These are phyloP conservation scores for Monilinia vaccinii-corymbosi DNA, from an alignment of 2,329 filamentous ascomycete species.

Conservation along the genomic window DNA sequence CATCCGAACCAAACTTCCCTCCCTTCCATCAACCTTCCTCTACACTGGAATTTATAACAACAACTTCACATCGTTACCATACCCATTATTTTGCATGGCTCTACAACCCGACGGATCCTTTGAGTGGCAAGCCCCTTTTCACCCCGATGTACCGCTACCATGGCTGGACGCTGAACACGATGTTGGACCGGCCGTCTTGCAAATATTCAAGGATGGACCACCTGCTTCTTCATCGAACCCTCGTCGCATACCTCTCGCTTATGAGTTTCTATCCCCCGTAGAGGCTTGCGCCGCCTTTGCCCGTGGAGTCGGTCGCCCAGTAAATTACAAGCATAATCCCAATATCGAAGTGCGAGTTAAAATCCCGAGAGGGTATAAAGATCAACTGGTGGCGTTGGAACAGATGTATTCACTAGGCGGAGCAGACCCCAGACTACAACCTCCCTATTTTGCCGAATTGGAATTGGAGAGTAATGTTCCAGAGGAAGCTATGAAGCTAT, in stretches of 20 bases:
- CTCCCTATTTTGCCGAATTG: slow-evolving; percentile 53
- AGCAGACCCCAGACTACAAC: slow-evolving; percentile 42
- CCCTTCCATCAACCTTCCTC: slow-evolving; percentile 75
- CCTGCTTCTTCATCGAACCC: slow-evolving; percentile 52
- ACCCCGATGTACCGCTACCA: slow-evolving; percentile 77
- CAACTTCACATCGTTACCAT: slow-evolving; percentile 89
- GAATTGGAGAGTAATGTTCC: slow-evolving; percentile 57
- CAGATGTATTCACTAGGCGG: slow-evolving; percentile 43
- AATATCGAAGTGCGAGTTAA: slow-evolving; percentile 78
- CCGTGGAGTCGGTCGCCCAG: slow-evolving; percentile 66
- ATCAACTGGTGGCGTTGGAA: slow-evolving; percentile 68
- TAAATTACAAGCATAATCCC: slow-evolving; percentile 61
- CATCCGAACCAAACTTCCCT: slow-evolving; percentile 53
- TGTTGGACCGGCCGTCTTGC: slow-evolving; percentile 80
- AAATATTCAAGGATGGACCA: slow-evolving; percentile 90
- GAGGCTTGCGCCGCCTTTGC: slow-evolving; percentile 78
- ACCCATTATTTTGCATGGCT: slow-evolving; percentile 94
- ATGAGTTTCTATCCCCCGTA: slow-evolving; percentile 74
- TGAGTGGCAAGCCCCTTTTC: slow-evolving; percentile 87
- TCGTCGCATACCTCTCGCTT: slow-evolving; percentile 74
- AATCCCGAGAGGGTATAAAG: slow-evolving; percentile 78
- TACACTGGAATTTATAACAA: slow-evolving; percentile 99
- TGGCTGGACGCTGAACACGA: slow-evolving; percentile 98
- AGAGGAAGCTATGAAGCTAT: slow-evolving; percentile 67
- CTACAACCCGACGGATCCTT: slow-evolving; percentile 78